Conservation (phyloP, 768 basidiomycete genomes). For the Calocera viscosa region DNA sequence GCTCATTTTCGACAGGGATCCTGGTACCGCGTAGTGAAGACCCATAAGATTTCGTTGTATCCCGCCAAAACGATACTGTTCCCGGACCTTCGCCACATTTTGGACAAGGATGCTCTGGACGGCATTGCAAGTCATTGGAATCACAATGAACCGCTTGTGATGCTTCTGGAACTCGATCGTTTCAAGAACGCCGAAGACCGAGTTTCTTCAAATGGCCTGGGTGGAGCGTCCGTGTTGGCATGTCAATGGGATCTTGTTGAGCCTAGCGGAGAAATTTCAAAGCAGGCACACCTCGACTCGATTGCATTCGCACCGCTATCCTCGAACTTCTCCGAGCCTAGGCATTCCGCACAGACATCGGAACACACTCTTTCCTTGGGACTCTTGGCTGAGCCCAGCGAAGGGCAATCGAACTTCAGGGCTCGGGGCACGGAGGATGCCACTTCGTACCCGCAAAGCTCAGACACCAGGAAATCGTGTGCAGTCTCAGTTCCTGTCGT, state of each 20-base stretch:
- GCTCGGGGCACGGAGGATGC: background rate
- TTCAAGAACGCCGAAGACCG: constrained; percentile 13
- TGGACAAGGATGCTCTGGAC: background rate
- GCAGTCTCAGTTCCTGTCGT: background rate
- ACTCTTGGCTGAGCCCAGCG: background rate
- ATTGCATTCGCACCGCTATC: constrained; percentile 76
- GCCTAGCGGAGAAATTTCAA: background rate
- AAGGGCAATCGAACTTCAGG: background rate
- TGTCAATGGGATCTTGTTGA: background rate
- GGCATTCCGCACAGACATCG: background rate
- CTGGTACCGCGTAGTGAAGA: constrained; percentile 60
- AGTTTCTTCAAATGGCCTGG: constrained; percentile 47
- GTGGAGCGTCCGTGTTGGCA: constrained; percentile 35
- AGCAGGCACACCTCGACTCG: constrained; percentile 68
- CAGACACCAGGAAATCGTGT: constrained; percentile 45
- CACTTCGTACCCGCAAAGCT: constrained; percentile 14
- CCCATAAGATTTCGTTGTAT: no score
- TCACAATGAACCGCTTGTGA: background rate
- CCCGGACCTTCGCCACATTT: background rate
- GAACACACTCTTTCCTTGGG: background rate
- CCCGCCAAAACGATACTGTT: background rate
- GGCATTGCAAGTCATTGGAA: background rate
- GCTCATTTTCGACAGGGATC: constrained; percentile 59
- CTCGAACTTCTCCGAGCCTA: constrained; percentile 38
- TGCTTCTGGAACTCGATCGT: background rate